phyloP scores from a whole-genome alignment of 805 yeast genomes.

The Schizosaccharomyces japonicus region DNA sequence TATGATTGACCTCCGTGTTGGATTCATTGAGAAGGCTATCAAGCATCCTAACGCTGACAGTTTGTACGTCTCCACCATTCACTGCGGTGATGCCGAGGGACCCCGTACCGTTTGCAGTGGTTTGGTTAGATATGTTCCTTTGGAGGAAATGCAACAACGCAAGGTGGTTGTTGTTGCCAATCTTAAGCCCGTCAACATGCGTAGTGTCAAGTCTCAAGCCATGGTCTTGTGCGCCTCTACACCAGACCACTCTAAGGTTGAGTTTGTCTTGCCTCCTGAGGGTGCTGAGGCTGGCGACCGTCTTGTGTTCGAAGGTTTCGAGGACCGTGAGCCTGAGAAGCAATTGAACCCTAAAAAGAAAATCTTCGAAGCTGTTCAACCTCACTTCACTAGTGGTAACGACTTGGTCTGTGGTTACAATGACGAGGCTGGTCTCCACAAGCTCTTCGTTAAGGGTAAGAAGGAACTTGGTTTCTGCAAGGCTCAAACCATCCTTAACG shows the following conservation, averaged over 20 bases:
- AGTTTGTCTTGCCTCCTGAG: slow-evolving; percentile 83
- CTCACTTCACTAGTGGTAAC: slow-evolving; percentile 62
- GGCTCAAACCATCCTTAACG: not conserved
- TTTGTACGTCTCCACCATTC: slow-evolving; percentile 83
- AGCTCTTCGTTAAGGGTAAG: slow-evolving; percentile 22
- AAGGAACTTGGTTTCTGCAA: slow-evolving; percentile 4
- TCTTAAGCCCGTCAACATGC: slow-evolving; percentile 92
- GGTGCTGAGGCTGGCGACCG: slow-evolving; percentile 91
- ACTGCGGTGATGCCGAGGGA: slow-evolving; percentile 76
- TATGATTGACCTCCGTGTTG: slow-evolving; percentile 77
- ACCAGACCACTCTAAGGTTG: slow-evolving; percentile 41
- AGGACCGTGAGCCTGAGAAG: slow-evolving; percentile 59
- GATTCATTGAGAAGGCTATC: slow-evolving; percentile 85
- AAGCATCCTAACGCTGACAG: slow-evolving; percentile 97
- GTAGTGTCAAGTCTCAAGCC: slow-evolving; percentile 85
- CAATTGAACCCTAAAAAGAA: slow-evolving; percentile 94
- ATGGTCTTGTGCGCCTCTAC: slow-evolving; percentile 80
- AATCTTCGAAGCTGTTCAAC: slow-evolving; percentile 89
- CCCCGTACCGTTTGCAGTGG: slow-evolving; percentile 98
- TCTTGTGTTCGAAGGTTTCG: slow-evolving; percentile 76
- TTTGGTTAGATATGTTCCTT: slow-evolving; percentile 61
- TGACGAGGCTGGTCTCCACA: slow-evolving; percentile 29
- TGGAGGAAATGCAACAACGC: slow-evolving; percentile 91
- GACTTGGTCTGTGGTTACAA: slow-evolving; percentile 56
- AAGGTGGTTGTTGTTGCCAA: slow-evolving; percentile 79